Percentiles rank a stretch among this genome's conserved stretches.
phyloP scores from a whole-genome alignment of 805 yeast species.

The Yamadazyma takamatsuzukensis region DNA sequence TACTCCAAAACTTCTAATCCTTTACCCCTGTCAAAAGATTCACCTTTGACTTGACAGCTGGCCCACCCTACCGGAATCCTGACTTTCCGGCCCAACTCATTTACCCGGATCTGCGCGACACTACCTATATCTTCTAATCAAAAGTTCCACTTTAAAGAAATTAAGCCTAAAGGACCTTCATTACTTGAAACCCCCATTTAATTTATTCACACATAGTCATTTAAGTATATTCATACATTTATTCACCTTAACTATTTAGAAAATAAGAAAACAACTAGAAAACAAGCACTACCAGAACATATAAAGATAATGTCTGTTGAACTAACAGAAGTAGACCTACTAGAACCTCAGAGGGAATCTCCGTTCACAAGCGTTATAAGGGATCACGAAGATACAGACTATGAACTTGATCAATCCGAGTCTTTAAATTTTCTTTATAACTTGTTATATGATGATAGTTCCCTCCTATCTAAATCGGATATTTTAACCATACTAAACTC shows the following conservation, averaged over 20 bases:
- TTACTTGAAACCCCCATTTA: no score
- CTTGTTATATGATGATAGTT: conserved; percentile 33
- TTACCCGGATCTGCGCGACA: no score
- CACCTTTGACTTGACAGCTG: no score
- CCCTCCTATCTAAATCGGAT: conserved; percentile 31
- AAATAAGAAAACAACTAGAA: not conserved
- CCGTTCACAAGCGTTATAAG: not conserved
- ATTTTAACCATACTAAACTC: conserved; percentile 33
- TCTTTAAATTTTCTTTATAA: conserved; percentile 39
- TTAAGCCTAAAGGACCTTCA: no score
- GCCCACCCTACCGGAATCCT: no score
- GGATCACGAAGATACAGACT: conserved; percentile 18
- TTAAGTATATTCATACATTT: no score
- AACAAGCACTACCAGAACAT: not conserved
- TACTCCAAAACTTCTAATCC: no score
- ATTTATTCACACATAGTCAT: no score
- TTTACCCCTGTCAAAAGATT: no score
- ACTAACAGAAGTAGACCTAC: conserved; percentile 5
- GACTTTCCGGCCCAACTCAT: no score
- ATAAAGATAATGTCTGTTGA: conserved; percentile 7
- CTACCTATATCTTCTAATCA: no score
- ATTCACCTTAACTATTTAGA: not conserved
- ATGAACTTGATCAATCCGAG: conserved; percentile 38
- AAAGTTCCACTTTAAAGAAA: no score
- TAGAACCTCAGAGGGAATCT: not conserved